Percentiles rank a stretch among this genome's conserved stretches.
Conservation (phyloP, 306 rosid genomes). For the Vigna reflexopilosa region DNA sequence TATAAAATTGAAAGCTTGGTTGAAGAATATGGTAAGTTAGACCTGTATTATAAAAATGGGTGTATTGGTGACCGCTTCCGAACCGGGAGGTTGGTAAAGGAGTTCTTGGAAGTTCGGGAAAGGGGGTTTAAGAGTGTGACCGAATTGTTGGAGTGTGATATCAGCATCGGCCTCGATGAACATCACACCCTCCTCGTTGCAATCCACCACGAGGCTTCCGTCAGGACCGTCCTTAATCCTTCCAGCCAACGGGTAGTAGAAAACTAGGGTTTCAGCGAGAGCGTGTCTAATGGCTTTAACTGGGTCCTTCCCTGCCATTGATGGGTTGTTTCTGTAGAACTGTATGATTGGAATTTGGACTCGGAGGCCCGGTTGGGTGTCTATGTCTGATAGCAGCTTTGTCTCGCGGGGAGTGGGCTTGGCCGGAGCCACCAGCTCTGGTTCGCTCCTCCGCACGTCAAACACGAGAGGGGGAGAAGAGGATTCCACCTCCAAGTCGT, state of each 20-base stretch:
- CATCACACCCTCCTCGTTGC: slow-evolving; percentile 23
- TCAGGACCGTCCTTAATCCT: slow-evolving; percentile 22
- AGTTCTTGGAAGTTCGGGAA: slow-evolving; percentile 30
- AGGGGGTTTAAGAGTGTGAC: neutral
- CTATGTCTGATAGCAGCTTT: slow-evolving; percentile 26
- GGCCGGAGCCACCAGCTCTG: slow-evolving; percentile 37
- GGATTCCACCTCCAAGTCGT: neutral
- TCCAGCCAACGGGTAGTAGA: slow-evolving; percentile 30
- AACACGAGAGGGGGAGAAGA: slow-evolving; percentile 15
- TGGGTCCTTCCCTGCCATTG: slow-evolving; percentile 27
- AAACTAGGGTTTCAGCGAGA: slow-evolving; percentile 18
- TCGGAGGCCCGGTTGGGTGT: slow-evolving; percentile 13
- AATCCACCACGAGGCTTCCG: slow-evolving; percentile 24
- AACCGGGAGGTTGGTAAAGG: slow-evolving; percentile 22
- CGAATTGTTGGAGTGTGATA: slow-evolving; percentile 11
- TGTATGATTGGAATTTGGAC: slow-evolving; percentile 27
- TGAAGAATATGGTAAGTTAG: neutral
- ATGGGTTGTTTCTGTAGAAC: slow-evolving; percentile 9
- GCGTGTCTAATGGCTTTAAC: slow-evolving; percentile 14
- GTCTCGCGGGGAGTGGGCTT: slow-evolving; percentile 12
- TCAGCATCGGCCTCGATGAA: slow-evolving; percentile 24
- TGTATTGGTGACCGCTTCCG: slow-evolving; percentile 8
- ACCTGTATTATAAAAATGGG: slow-evolving; percentile 40
- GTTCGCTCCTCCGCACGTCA: neutral
- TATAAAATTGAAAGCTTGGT: too few relatives aligned